Base-by-base conservation (phyloP, 2,329 filamentous ascomycete genomes). In the Arthrobotrys conoides region DNA sequence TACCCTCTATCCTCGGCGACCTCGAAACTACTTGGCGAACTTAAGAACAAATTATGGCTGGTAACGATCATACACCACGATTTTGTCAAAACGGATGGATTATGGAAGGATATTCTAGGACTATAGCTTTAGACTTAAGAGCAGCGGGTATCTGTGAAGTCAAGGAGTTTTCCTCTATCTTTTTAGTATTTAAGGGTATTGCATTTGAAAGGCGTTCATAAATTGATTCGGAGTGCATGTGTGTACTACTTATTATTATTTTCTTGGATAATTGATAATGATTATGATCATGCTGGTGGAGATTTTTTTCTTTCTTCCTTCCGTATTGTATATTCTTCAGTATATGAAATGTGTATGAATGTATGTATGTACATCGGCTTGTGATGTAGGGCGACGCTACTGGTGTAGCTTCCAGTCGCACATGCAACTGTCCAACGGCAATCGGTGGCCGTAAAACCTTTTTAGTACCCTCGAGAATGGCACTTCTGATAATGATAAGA, bases 21-120 rank as follows among this genome's bases (percentile, higher is more conserved):
- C 76, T 90, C 91, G 81, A 89, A 88, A 83, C 86, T 97, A 71
- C 86, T 99, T 51, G 89, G 91, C 79, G 84, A 86, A 5, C 87
- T 91, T 41, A 88, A 90, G 82, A 87, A 89, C 55, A 93, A 93
- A 82, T 88, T 90, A 81, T 97, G 94, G 92, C 86, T 99, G 81
- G 94, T 98, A 51, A 98, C 97, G 86, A 88, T 96, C 72, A 95
- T 96, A 82, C 92, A 94, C 84, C 93, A 94, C 82, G 90, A 92
- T 68, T 96, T 88, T 84, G 86, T 94, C 14, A 89, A 94, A 63
- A 87, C 87, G 77, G 88, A 93, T 61, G 91, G 89, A 24, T 83
- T 96, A 82, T 96, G 93, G 93, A 86, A 90, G 59, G 85, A 93
- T 80, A 84, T 94, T 82, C 83, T 87, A 66, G 84, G 83, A 48